Conservation (phyloP, 2,329 filamentous ascomycete genomes). For the Penicillium sp. region DNA sequence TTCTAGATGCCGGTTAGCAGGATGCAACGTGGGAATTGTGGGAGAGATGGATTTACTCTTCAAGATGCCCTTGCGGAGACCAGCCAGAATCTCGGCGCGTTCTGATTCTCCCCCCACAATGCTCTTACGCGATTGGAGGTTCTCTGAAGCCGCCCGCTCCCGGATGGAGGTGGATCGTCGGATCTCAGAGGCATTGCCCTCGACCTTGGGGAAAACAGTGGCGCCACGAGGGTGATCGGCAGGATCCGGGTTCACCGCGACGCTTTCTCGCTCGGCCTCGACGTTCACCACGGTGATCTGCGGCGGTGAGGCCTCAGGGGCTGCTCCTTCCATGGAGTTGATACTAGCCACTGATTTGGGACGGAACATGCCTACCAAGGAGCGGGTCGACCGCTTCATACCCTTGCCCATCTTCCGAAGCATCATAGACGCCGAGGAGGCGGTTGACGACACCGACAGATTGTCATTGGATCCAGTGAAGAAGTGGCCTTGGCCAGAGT, state of each 20-base stretch:
- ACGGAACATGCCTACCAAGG: conserved; percentile 89
- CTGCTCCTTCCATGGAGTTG: conserved; percentile 64
- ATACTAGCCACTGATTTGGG: conserved; percentile 88
- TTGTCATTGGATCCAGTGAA: conserved; percentile 95
- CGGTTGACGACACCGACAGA: conserved; percentile 57
- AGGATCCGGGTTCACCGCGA: conserved; percentile 70
- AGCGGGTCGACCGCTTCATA: conserved; percentile 92
- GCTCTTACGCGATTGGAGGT: conserved; percentile 71
- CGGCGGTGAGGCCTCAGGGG: conserved; percentile 70
- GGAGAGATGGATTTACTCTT: conserved; percentile 67
- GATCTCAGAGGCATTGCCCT: conserved; percentile 74
- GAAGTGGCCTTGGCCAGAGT: conserved; percentile 78
- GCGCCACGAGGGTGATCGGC: conserved; percentile 69
- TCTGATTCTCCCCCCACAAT: conserved; percentile 89
- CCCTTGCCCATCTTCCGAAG: conserved; percentile 97
- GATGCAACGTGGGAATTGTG: background rate
- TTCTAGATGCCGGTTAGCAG: conserved; percentile 32
- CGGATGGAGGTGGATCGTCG: conserved; percentile 32
- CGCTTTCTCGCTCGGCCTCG: conserved; percentile 83
- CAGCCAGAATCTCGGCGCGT: conserved; percentile 85
- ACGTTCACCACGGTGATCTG: conserved; percentile 94
- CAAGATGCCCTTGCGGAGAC: conserved; percentile 91
- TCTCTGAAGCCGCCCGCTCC: conserved; percentile 39
- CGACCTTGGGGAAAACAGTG: conserved; percentile 81
- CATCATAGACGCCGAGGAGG: conserved; percentile 53